phyloP scores from a whole-genome alignment of 352 stramenopile species.

The Plasmopara muralis region DNA sequence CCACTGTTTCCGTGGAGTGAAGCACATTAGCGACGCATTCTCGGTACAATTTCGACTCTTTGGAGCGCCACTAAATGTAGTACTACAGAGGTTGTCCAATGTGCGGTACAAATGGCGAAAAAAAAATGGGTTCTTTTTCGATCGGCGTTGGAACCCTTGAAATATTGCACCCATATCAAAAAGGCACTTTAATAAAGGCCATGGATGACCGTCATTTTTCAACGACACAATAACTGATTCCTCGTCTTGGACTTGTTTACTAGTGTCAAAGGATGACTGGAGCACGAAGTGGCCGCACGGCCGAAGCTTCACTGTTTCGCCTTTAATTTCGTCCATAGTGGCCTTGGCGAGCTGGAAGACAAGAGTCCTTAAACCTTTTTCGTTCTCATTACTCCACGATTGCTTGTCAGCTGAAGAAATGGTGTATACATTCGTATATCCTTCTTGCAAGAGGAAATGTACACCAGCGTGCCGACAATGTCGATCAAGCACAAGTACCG shows the following conservation, averaged over 20 bases:
- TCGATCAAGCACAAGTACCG: constrained; percentile 28
- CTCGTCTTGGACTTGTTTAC: constrained; percentile 1
- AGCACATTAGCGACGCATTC: constrained; percentile 25
- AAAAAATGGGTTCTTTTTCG: constrained; percentile 42
- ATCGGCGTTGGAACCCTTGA: constrained; percentile 36
- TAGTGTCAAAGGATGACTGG: constrained; percentile 14
- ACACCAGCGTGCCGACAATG: constrained; percentile 12
- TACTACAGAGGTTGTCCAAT: constrained; percentile 24
- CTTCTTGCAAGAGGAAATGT: constrained; percentile 18
- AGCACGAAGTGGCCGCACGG: constrained; percentile 20
- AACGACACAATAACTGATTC: constrained; percentile 13
- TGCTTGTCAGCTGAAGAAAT: constrained; percentile 16
- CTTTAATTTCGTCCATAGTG: constrained; percentile 6
- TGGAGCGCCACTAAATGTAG: background rate
- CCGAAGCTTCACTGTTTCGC: constrained; percentile 11
- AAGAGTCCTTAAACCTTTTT: constrained; percentile 10
- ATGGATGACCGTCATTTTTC: constrained; percentile 5
- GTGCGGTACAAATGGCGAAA: constrained; percentile 35
- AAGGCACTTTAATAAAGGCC: constrained; percentile 30
- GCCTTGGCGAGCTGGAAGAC: constrained; percentile 24
- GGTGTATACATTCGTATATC: constrained; percentile 28
- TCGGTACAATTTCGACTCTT: background rate
- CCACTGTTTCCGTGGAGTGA: constrained; percentile 61
- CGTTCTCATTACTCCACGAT: constrained; percentile 7
- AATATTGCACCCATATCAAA: constrained; percentile 46